Evolutionary conservation across 2,329 filamentous ascomycete species (phyloP), one percentile per base, ranked within the genome.

Genomic region (Colletotrichum truncatum): DNA sequence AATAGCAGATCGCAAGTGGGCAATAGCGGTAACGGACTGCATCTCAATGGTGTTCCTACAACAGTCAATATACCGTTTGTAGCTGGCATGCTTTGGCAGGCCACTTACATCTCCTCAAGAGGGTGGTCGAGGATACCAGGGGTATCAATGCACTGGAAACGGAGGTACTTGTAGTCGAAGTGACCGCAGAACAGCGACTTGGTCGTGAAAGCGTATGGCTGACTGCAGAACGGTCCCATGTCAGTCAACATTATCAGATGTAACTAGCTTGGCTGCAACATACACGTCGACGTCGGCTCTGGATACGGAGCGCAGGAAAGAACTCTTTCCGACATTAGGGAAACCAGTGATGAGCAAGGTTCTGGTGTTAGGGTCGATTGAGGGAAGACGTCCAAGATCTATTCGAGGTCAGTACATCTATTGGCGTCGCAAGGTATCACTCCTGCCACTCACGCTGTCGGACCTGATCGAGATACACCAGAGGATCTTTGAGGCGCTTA

Each of bases 51-150:
- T 98, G 82, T 98, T 97, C 96, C 62, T 65, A n/a, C 4, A 9
- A 6, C 7, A 8, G 32, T 65, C 8, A 53, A 23, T 11, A 14
- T 55, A 25, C 16, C 28, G 28, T 9, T 16, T 25, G 18, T 38
- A 21, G 9, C 52, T 8, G 11, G 23, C 18, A 14, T 34, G 9
- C 3, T 6, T 23, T 26, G 7, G 10, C 4, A 21, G n/a, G 26
- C 26, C 58, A 38, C 64, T 56, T 68, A 66, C 67, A 68, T 99
- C 83, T 98, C 96, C 81, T 98, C 96, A 8, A 99, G 88, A 34
- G 95, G 94, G 78, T 99, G 96, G 73, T 99, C 96, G 67, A 99
- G 84, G 71, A 99, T 97, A 85, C 96, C 96, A n/a, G 95, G 95
- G 10, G 96, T 99, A 81, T 99, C 96, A 72, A 99, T 98, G 26